Percentiles rank a stretch among this genome's conserved stretches.
These are phyloP conservation scores for Juncus inflexus DNA, from an alignment of 176 grass and related monocot genomes.

Conservation along the genomic window DNA sequence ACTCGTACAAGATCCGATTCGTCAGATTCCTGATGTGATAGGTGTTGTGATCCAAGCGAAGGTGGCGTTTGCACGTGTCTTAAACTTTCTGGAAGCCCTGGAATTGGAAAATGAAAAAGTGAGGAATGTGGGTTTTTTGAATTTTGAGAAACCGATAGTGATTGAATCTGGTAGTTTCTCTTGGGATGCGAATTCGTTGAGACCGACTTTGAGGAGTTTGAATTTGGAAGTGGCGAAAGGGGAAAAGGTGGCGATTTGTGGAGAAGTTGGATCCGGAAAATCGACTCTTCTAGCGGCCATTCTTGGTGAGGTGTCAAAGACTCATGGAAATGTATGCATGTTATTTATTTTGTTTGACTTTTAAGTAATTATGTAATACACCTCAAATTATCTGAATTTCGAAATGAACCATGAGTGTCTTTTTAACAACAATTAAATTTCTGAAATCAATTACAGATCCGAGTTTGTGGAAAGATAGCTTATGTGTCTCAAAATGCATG, in stretches of 20 bases:
- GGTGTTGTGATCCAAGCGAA: constrained; percentile 82
- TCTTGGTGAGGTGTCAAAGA: constrained; percentile 70
- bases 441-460: constrained; percentile 43
- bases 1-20: constrained; percentile 73
- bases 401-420: neutral
- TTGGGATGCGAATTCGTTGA: constrained; percentile 60
- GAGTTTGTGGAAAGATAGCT: constrained; percentile 66
- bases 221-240: constrained; percentile 56
- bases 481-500: constrained; percentile 93
- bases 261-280: constrained; percentile 93
- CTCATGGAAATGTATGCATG: constrained; percentile 56
- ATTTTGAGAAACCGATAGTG: constrained; percentile 32
- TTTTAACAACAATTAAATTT: constrained; percentile 12
- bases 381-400: too few relatives aligned
- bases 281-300: constrained; percentile 80
- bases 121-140: constrained; percentile 25
- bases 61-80: constrained; percentile 71
- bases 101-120: constrained; percentile 46
- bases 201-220: constrained; percentile 59
- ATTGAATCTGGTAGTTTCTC: constrained; percentile 69
- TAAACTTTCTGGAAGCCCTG: constrained; percentile 70
- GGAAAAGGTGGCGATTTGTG: constrained; percentile 87
- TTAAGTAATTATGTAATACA: too few relatives aligned
- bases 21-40: constrained; percentile 77
- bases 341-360: neutral